Evolutionary conservation across 2,329 filamentous ascomycete species (phyloP).

Genomic region (Exophiala calicioides): DNA sequence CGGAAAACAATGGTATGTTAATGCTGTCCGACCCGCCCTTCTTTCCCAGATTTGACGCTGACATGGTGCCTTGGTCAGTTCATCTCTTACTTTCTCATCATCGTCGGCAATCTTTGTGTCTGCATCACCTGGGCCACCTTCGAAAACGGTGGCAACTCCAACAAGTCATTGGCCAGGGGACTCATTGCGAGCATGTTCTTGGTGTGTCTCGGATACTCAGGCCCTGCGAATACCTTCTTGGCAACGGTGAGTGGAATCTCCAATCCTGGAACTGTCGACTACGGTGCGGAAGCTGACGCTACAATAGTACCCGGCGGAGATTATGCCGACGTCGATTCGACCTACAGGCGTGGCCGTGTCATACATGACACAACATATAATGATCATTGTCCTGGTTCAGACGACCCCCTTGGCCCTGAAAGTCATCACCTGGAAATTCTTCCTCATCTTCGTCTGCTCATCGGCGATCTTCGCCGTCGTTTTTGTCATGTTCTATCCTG

Average conservation of each 20-base stretch:
- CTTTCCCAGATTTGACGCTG: too few species aligned
- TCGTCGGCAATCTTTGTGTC: not conserved
- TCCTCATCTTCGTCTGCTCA: constrained; percentile 60
- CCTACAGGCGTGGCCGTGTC: constrained; percentile 9
- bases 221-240: constrained; percentile 12
- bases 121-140: constrained; percentile 9
- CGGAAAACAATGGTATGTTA: constrained; percentile 56
- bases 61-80: too few species aligned
- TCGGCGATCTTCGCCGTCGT: constrained; percentile 52
- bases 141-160: constrained; percentile 8
- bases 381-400: constrained; percentile 56
- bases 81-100: constrained; percentile 8
- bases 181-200: constrained; percentile 12
- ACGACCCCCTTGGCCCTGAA: constrained; percentile 58
- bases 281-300: constrained; percentile 1
- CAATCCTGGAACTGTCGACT: too few species aligned
- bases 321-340: constrained; percentile 11
- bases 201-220: constrained; percentile 6
- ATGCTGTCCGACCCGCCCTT: too few species aligned
- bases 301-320: constrained; percentile 12
- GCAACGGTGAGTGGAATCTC: constrained; percentile 11
- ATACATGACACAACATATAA: constrained; percentile 36
- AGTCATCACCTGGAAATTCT: constrained; percentile 59
- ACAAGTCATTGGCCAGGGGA: constrained; percentile 5
- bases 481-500: constrained; percentile 57